Evolutionary conservation across 495 filamentous ascomycete genomes (phyloP).

Genomic region (Neurospora sp.): DNA sequence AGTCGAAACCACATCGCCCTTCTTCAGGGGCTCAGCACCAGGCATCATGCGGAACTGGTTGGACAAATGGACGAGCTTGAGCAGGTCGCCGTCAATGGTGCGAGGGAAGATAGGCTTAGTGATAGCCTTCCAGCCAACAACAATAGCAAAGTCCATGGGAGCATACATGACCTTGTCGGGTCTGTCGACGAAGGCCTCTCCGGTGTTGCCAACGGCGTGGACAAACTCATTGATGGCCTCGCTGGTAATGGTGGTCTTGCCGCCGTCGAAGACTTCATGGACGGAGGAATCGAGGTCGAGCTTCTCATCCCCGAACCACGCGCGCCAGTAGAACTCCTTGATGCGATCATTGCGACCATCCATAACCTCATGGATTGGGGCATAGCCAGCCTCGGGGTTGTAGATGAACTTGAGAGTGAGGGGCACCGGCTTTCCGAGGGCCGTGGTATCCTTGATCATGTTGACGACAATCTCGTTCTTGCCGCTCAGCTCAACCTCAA

Average conservation of each 20-base stretch:
- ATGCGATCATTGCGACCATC: constrained; percentile 87
- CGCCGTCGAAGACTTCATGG: constrained; percentile 80
- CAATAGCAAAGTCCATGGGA: constrained; percentile 98
- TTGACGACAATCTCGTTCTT: constrained; percentile 73
- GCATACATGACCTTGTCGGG: constrained; percentile 91
- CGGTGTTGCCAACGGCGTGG: constrained; percentile 94
- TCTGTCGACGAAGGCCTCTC: constrained; percentile 95
- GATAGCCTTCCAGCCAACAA: constrained; percentile 98
- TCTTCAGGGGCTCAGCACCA: constrained; percentile 86
- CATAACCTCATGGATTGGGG: constrained; percentile 94
- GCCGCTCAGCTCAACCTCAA: constrained; percentile 67
- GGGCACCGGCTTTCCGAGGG: constrained; percentile 63
- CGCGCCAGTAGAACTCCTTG: constrained; percentile 94
- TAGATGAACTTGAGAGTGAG: constrained; percentile 82
- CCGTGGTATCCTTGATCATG: constrained; percentile 84
- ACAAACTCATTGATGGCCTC: constrained; percentile 97
- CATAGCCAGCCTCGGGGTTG: constrained; percentile 86
- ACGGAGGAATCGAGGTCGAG: constrained; percentile 77
- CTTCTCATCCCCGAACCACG: constrained; percentile 87
- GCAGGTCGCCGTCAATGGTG: constrained; percentile 85
- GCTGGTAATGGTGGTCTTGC: constrained; percentile 71
- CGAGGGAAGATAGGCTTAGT: constrained; percentile 97
- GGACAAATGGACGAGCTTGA: constrained; percentile 90
- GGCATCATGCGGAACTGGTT: constrained; percentile 98
- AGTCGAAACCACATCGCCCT: constrained; percentile 84